Evolutionary conservation across 176 grass and related monocot species (phyloP).

Genomic region (Oryza coarctata): DNA sequence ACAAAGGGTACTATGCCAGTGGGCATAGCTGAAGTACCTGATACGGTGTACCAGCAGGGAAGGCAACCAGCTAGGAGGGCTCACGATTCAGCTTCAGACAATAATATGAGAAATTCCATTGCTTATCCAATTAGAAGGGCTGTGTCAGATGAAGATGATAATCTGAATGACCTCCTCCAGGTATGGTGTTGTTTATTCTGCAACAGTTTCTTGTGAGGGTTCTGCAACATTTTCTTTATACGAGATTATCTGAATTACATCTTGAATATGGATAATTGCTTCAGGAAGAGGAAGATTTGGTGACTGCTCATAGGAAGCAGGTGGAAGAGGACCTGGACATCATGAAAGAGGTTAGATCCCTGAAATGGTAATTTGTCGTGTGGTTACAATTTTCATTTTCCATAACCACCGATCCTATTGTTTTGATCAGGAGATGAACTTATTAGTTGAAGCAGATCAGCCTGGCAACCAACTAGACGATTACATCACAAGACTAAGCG

Average conservation of each 20-base stretch:
- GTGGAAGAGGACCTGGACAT: conserved; percentile 91
- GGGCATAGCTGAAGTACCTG: conserved; percentile 54
- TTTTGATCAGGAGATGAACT: conserved; percentile 77
- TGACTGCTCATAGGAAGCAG: conserved; percentile 84
- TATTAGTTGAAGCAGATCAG: conserved; percentile 73
- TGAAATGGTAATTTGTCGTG: not conserved
- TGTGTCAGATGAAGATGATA: conserved; percentile 58
- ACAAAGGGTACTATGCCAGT: conserved; percentile 31
- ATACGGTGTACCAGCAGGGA: conserved; percentile 53
- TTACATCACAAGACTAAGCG: conserved; percentile 68
- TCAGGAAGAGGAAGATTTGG: conserved; percentile 94
- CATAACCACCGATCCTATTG: conserved; percentile 32
- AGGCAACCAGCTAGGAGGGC: conserved; percentile 41
- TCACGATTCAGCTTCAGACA: conserved; percentile 38
- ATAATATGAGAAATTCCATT: conserved; percentile 35
- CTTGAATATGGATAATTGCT: conserved; percentile 11
- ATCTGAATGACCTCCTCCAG: conserved; percentile 70
- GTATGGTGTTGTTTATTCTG: conserved; percentile 46
- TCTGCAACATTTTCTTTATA: conserved; percentile 20
- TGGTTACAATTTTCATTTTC: not conserved
- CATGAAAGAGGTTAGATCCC: conserved; percentile 58
- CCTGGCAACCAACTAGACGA: conserved; percentile 85
- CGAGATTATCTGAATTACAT: conserved; percentile 1
- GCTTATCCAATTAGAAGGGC: conserved; percentile 38
- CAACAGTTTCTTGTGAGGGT: conserved; percentile 31